A percentile compares a stretch with the other conserved stretches of the same genome.
These are phyloP conservation scores for Pichia ethanolica DNA, from an alignment of 805 yeast species.

Conservation along the genomic window DNA sequence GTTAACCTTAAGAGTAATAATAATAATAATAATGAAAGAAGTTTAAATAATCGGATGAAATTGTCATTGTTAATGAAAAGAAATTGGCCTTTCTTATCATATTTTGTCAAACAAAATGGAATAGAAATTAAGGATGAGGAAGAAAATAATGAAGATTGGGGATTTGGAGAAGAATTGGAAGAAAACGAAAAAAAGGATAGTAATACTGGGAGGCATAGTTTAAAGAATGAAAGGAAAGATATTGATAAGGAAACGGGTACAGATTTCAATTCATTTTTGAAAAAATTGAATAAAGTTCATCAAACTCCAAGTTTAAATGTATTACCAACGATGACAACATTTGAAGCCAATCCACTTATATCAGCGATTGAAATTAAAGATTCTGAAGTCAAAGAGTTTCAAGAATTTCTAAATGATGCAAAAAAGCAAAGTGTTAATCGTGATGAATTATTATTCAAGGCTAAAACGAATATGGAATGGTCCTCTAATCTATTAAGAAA, in stretches of 20 bases:
- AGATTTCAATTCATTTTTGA: slow-evolving; percentile 19
- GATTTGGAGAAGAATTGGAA: slow-evolving; percentile 3
- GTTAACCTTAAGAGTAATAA: neutral
- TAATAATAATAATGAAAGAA: neutral
- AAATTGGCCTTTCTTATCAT: slow-evolving; percentile 15
- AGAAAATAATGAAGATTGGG: neutral
- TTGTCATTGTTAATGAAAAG: slow-evolving; percentile 13
- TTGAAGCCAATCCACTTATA: slow-evolving; percentile 18
- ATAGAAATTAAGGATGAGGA: neutral
- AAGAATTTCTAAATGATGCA: slow-evolving; percentile 36
- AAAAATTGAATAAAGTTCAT: slow-evolving; percentile 19
- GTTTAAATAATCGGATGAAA: neutral
- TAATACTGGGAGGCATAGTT: no score
- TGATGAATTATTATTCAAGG: slow-evolving; percentile 40
- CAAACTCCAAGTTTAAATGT: slow-evolving; percentile 9
- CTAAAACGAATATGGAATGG: slow-evolving; percentile 47
- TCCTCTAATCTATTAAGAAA: slow-evolving; percentile 29
- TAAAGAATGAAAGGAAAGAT: neutral
- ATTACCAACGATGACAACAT: slow-evolving; percentile 21
- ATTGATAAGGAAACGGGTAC: slow-evolving; percentile 8
- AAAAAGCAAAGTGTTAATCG: slow-evolving; percentile 32
- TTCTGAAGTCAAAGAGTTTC: slow-evolving; percentile 24
- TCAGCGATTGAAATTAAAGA: neutral
- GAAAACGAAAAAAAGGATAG: neutral
- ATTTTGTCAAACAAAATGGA: slow-evolving; percentile 1